Evolutionary conservation across 495 filamentous ascomycete genomes (phyloP).

Genomic region (Aspergillus sclerotioniger): DNA sequence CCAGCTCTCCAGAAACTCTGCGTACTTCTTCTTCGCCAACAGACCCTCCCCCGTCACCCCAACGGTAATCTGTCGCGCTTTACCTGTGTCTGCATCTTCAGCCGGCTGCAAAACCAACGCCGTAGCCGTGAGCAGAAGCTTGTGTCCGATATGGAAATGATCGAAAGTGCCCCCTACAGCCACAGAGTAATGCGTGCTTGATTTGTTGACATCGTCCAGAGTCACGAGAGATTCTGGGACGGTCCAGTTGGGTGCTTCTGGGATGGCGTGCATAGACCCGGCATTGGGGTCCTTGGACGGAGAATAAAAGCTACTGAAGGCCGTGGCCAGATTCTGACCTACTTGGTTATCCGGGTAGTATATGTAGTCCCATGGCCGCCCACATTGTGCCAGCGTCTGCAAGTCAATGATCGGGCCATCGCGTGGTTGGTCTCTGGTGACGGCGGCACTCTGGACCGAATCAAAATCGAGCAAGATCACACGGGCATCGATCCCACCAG

Average conservation of each 20-base stretch:
- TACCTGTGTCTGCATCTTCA: constrained; percentile 19
- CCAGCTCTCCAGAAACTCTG: constrained; percentile 77
- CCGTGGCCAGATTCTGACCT: constrained; percentile 44
- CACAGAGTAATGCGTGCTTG: constrained; percentile 52
- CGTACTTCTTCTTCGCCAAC: constrained; percentile 83
- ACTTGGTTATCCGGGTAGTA: constrained; percentile 62
- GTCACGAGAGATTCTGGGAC: constrained; percentile 21
- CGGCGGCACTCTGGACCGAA: constrained; percentile 28
- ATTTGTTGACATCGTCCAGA: constrained; percentile 22
- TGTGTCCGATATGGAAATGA: constrained; percentile 94
- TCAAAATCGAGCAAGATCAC: constrained; percentile 68
- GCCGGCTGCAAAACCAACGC: constrained; percentile 62
- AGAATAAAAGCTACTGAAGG: constrained; percentile 29
- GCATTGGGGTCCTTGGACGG: constrained; percentile 20
- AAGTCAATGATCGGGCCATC: constrained; percentile 65
- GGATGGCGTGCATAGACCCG: constrained; percentile 28
- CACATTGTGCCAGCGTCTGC: constrained; percentile 60
- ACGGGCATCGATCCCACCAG: constrained; percentile 73
- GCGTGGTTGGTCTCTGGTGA: constrained; percentile 34
- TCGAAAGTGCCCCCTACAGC: constrained; percentile 96
- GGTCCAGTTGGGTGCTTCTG: constrained; percentile 30
- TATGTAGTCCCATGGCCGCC: constrained; percentile 66
- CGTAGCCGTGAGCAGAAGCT: constrained; percentile 83
- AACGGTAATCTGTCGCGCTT: constrained; percentile 60
- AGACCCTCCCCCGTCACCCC: constrained; percentile 87